A percentile compares a stretch with the other conserved stretches of the same genome.
Conservation (phyloP, 495 filamentous ascomycete species). For the Chaetomium fimeti region DNA sequence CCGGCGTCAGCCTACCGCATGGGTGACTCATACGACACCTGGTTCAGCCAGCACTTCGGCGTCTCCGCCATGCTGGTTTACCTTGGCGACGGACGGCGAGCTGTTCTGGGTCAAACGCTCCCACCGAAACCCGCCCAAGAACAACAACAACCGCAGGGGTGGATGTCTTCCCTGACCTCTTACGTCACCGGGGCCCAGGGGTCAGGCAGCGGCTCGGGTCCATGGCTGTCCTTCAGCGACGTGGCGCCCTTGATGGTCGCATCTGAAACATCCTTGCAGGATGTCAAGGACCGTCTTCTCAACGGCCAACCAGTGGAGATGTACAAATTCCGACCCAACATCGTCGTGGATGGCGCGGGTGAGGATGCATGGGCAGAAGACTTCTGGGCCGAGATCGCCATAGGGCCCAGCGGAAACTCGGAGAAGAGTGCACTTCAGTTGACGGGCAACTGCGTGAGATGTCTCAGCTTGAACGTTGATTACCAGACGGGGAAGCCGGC, state of each 20-base stretch:
- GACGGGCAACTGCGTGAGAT: conserved; percentile 80
- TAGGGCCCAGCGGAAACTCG: conserved; percentile 29
- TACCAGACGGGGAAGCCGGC: conserved; percentile 69
- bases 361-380: conserved; percentile 74
- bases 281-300: conserved; percentile 62
- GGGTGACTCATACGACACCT: conserved; percentile 61
- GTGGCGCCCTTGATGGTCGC: conserved; percentile 73
- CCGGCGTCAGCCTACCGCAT: conserved; percentile 65
- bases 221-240: conserved; percentile 72
- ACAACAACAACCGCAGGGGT: conserved; percentile 36
- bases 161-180: conserved; percentile 49
- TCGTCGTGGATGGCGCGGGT: conserved; percentile 64
- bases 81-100: conserved; percentile 60
- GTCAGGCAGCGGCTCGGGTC: conserved; percentile 2
- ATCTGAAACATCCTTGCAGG: conserved; percentile 64
- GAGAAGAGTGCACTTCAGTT: conserved; percentile 48
- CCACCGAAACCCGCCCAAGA: conserved; percentile 30
- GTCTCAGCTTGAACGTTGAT: conserved; percentile 77
- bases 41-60: conserved; percentile 73
- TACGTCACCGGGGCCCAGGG: conserved; percentile 13
- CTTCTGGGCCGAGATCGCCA: conserved; percentile 69
- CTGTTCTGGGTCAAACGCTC: conserved; percentile 60
- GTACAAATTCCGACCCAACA: conserved; percentile 82
- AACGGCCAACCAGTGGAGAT: conserved; percentile 59
- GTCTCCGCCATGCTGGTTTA: conserved; percentile 66